A percentile compares a stretch with the other conserved stretches of the same genome.
These are phyloP conservation scores for Hysterangium stoloniferum DNA, from an alignment of 768 basidiomycete genomes.

Conservation along the genomic window DNA sequence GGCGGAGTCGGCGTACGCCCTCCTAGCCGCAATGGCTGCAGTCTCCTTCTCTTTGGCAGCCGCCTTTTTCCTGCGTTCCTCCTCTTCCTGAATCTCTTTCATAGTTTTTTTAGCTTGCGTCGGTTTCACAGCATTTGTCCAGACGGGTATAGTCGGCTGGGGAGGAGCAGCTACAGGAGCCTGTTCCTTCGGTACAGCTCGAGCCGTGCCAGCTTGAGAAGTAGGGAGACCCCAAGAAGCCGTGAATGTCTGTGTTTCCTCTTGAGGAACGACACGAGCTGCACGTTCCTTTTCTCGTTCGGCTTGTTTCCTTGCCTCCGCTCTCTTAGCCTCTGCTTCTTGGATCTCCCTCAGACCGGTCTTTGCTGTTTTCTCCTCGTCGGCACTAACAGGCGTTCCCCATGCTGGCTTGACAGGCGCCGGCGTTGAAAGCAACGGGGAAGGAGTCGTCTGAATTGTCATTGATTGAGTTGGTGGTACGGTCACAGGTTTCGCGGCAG, in stretches of 20 bases:
- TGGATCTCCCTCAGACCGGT: conserved; percentile 75
- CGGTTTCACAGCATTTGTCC: conserved; percentile 58
- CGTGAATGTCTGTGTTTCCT: conserved; percentile 34
- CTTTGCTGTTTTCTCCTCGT: conserved; percentile 52
- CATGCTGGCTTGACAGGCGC: conserved; percentile 47
- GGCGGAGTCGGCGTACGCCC: conserved; percentile 74
- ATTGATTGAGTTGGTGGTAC: conserved; percentile 11
- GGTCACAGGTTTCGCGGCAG: conserved; percentile 17
- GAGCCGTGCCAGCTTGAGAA: conserved; percentile 59
- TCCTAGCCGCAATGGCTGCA: conserved; percentile 47
- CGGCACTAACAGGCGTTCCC: conserved; percentile 42
- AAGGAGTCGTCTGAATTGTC: conserved; percentile 20
- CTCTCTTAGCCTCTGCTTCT: conserved; percentile 79
- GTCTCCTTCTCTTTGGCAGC: conserved; percentile 50
- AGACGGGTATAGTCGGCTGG: conserved; percentile 44
- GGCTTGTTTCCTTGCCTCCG: conserved; percentile 65
- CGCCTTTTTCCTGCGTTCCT: conserved; percentile 74
- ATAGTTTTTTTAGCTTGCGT: conserved; percentile 75
- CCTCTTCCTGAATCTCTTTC: conserved; percentile 99
- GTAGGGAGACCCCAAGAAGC: conserved; percentile 83
- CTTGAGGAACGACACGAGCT: conserved; percentile 39
- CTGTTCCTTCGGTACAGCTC: conserved; percentile 25
- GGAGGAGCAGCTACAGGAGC: conserved; percentile 25
- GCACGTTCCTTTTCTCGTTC: conserved; percentile 65
- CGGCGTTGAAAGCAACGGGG: conserved; percentile 16